These are phyloP conservation scores for Pseudogymnoascus sp. DNA, from an alignment of 2,329 filamentous ascomycete species.

Conservation along the genomic window DNA sequence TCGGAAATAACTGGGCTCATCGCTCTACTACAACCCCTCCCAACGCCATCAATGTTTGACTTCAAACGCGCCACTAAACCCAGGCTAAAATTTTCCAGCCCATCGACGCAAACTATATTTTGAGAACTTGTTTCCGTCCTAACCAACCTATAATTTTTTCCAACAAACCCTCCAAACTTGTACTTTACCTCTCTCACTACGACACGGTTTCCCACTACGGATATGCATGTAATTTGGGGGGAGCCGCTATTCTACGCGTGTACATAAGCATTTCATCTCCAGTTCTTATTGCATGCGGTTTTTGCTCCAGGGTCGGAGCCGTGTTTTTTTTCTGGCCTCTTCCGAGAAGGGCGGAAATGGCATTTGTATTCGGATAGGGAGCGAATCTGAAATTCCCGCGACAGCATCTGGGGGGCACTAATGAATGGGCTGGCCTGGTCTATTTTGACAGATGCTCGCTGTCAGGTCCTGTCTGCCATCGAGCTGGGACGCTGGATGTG, in stretches of 20 bases:
- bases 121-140: slow-evolving; percentile 7
- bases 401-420: neutral
- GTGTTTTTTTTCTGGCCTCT: slow-evolving; percentile 2
- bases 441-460: neutral
- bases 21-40: slow-evolving; percentile 1
- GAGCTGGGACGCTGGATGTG: slow-evolving; percentile 2
- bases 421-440: slow-evolving; percentile 3
- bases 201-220: neutral
- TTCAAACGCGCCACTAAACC: slow-evolving; percentile 6
- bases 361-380: slow-evolving; percentile 3
- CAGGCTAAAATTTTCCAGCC: neutral
- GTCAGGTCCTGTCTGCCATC: neutral
- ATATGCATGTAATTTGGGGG: slow-evolving; percentile 9
- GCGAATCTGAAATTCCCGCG: neutral
- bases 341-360: neutral
- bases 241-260: slow-evolving; percentile 7
- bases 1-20: slow-evolving; percentile 9
- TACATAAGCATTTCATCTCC: slow-evolving; percentile 3
- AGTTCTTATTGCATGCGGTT: slow-evolving; percentile 9
- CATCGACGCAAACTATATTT: slow-evolving; percentile 8
- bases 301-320: slow-evolving; percentile 2
- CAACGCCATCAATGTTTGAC: slow-evolving; percentile 7
- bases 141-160: slow-evolving; percentile 6
- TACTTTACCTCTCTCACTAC: slow-evolving; percentile 7
- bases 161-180: slow-evolving; percentile 7